These are phyloP conservation scores for Aspergillus pseudoterreus DNA, from an alignment of 2,329 filamentous ascomycete genomes.

Conservation along the genomic window DNA sequence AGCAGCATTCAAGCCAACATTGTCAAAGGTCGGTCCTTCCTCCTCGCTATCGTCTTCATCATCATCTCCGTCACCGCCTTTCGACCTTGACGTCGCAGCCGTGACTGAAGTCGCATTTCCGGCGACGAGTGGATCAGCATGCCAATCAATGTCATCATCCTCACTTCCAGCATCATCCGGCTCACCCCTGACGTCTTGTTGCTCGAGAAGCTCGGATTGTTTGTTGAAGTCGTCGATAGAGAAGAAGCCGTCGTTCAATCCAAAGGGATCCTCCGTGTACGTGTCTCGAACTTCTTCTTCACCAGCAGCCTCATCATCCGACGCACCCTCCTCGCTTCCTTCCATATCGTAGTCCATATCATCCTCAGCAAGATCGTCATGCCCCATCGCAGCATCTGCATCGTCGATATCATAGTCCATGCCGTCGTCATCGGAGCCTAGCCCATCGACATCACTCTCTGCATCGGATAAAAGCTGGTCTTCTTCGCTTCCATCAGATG, in stretches of 20 bases:
- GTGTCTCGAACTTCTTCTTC: slow-evolving; percentile 43
- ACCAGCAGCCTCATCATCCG: slow-evolving; percentile 26
- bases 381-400: background rate
- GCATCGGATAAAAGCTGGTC: slow-evolving; percentile 4
- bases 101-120: slow-evolving; percentile 11
- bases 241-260: slow-evolving; percentile 96
- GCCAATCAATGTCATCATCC: slow-evolving; percentile 82
- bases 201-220: slow-evolving; percentile 83
- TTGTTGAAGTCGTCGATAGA: slow-evolving; percentile 97
- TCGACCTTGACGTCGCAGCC: slow-evolving; percentile 12
- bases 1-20: slow-evolving; percentile 67
- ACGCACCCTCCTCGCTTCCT: slow-evolving; percentile 6
- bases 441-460: slow-evolving; percentile 12
- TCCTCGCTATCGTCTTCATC: slow-evolving; percentile 58
- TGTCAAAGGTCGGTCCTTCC: slow-evolving; percentile 76
- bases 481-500: slow-evolving; percentile 12
- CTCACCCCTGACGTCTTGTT: slow-evolving; percentile 75
- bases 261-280: slow-evolving; percentile 70
- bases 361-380: background rate
- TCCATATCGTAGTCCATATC: slow-evolving; percentile 10
- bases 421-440: slow-evolving; percentile 9
- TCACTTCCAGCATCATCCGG: slow-evolving; percentile 71
- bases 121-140: slow-evolving; percentile 65
- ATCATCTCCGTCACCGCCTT: slow-evolving; percentile 48
- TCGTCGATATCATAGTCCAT: background rate